Evolutionary conservation across 257 asterid species (phyloP).

Genomic region (Solanum arcanum): DNA sequence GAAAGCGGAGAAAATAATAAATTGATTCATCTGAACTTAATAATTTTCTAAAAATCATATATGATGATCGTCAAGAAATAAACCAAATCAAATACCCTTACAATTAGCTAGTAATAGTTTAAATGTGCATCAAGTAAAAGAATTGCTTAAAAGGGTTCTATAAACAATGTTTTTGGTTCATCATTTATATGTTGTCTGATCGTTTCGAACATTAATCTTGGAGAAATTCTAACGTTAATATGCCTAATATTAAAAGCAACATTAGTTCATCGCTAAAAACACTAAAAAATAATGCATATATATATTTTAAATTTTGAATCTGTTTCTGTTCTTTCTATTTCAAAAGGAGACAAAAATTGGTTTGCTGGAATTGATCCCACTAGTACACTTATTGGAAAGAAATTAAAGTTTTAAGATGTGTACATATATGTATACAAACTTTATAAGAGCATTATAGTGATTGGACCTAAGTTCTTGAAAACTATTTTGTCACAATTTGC

Average conservation of each 20-base stretch:
- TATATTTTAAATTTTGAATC: neutral
- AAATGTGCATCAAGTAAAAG: too few species aligned
- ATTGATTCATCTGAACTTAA: neutral
- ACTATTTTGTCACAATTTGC: constrained; percentile 9
- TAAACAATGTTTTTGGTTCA: neutral
- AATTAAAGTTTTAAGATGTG: neutral
- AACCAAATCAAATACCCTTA: neutral
- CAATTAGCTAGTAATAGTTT: neutral
- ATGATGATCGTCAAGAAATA: neutral
- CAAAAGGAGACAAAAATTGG: neutral
- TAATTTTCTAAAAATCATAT: rapidly evolving
- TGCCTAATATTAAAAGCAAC: neutral
- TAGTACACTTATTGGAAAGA: neutral
- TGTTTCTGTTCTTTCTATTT: neutral
- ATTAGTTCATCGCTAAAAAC: neutral
- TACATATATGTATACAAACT: neutral
- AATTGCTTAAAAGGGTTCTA: neutral
- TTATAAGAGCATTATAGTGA: constrained; percentile 10
- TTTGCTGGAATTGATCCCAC: constrained; percentile 3
- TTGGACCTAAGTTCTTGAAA: constrained; percentile 14
- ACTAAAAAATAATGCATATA: neutral
- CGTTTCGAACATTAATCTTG: neutral
- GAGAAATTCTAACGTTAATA: neutral
- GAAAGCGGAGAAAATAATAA: neutral
- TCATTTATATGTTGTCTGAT: neutral